Percentiles rank a stretch among this genome's conserved stretches.
Evolutionary conservation across 129 eudicot species (phyloP).

Genomic region (Daucus carota): DNA sequence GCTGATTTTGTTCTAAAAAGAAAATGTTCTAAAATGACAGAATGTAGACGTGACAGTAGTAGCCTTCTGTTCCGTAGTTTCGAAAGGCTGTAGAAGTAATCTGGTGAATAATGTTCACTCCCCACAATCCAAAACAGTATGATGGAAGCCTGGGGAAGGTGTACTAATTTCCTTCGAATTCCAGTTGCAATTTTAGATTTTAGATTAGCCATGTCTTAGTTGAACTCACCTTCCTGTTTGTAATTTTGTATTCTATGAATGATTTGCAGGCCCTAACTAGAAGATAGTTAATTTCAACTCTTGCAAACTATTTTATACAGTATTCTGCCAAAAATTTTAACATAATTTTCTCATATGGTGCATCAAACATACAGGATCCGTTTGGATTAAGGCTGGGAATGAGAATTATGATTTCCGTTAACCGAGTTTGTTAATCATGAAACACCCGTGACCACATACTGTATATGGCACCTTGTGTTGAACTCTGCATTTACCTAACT

Average conservation of each 20-base stretch:
- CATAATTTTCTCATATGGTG: neutral
- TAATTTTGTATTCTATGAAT: conserved; percentile 3
- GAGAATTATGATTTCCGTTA: too few relatives aligned
- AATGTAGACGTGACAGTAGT: neutral
- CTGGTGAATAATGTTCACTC: neutral
- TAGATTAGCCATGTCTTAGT: neutral
- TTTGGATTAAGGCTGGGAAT: too few relatives aligned
- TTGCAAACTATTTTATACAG: neutral
- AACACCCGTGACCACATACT: too few relatives aligned
- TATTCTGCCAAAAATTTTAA: neutral
- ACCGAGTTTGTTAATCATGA: too few relatives aligned
- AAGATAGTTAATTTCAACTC: neutral
- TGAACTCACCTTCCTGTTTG: neutral
- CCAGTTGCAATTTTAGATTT: neutral
- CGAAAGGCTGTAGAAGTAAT: neutral
- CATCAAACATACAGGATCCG: neutral
- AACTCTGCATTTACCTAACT: neutral
- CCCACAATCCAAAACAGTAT: neutral
- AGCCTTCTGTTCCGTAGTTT: conserved; percentile 2
- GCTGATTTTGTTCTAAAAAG: neutral
- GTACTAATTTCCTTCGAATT: conserved; percentile 3
- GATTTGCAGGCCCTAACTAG: neutral
- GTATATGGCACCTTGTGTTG: neutral
- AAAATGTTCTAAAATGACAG: neutral
- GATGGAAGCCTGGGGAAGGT: neutral